Evolutionary conservation across 2,329 filamentous ascomycete genomes (phyloP).

Genomic region (Pyrenochaeta sp.): DNA sequence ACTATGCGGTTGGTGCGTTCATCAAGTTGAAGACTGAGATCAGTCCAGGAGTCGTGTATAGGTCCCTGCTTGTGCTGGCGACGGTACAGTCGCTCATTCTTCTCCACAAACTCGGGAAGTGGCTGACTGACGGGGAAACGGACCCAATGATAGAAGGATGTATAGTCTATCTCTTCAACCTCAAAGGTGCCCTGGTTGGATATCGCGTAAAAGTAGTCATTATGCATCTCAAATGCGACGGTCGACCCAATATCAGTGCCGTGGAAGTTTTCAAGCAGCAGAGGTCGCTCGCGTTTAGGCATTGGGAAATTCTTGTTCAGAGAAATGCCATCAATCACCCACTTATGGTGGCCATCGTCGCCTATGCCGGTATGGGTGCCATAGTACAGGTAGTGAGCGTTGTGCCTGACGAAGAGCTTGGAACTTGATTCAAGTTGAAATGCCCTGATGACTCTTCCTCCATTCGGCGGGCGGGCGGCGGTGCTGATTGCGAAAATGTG

Average conservation of each 20-base stretch:
- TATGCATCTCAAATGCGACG: slow-evolving; percentile 75
- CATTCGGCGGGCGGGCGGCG: slow-evolving; percentile 16
- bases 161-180: slow-evolving; percentile 70
- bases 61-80: slow-evolving; percentile 74
- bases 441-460: slow-evolving; percentile 49
- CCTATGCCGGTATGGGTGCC: slow-evolving; percentile 68
- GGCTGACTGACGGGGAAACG: slow-evolving; percentile 66
- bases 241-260: slow-evolving; percentile 72
- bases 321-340: slow-evolving; percentile 63
- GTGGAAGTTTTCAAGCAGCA: slow-evolving; percentile 66
- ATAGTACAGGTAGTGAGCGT: slow-evolving; percentile 68
- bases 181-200: slow-evolving; percentile 72
- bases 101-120: slow-evolving; percentile 51
- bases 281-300: slow-evolving; percentile 52
- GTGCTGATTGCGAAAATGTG: slow-evolving; percentile 41
- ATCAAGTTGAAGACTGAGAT: slow-evolving; percentile 68
- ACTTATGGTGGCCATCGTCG: slow-evolving; percentile 66
- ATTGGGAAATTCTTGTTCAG: slow-evolving; percentile 50
- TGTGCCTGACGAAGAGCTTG: slow-evolving; percentile 74
- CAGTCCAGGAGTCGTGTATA: slow-evolving; percentile 78
- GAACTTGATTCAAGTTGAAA: slow-evolving; percentile 45
- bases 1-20: slow-evolving; percentile 66
- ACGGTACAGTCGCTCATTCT: slow-evolving; percentile 66
- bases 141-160: slow-evolving; percentile 73
- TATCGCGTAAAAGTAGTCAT: slow-evolving; percentile 72